These are phyloP conservation scores for Coleophoma eucalyptorum DNA, from an alignment of 2,329 filamentous ascomycete species.

Conservation along the genomic window DNA sequence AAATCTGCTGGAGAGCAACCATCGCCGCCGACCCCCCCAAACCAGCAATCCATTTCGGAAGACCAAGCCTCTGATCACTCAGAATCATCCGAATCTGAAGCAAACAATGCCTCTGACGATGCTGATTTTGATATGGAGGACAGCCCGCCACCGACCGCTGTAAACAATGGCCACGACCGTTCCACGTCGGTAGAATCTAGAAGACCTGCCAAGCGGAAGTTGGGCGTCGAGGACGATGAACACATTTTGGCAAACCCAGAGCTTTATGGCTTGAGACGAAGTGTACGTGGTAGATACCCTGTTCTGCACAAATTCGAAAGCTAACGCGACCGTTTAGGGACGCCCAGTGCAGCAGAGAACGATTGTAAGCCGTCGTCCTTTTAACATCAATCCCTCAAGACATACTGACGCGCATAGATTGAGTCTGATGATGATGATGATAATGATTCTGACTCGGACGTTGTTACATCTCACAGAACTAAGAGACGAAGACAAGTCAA, in stretches of 20 bases:
- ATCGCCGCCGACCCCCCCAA: constrained; percentile 40
- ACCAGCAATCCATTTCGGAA: constrained; percentile 26
- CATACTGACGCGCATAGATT: constrained; percentile 35
- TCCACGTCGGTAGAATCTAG: constrained; percentile 71
- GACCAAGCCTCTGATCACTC: constrained; percentile 23
- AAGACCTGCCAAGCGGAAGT: constrained; percentile 70
- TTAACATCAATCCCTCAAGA: constrained; percentile 2
- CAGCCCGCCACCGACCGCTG: constrained; percentile 45
- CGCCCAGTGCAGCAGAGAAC: constrained; percentile 50
- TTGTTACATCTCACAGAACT: constrained; percentile 50
- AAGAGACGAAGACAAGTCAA: constrained; percentile 68
- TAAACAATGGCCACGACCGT: constrained; percentile 42
- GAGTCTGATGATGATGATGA: constrained; percentile 49
- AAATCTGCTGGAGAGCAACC: constrained; percentile 50
- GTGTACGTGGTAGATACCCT: constrained; percentile 56
- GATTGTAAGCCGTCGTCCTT: constrained; percentile 41
- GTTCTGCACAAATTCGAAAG: constrained; percentile 16
- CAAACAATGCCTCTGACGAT: constrained; percentile 58
- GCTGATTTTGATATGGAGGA: constrained; percentile 74
- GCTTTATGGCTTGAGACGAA: constrained; percentile 89
- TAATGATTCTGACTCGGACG: constrained; percentile 70
- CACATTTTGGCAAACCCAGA: constrained; percentile 90
- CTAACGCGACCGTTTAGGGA: constrained; percentile 32
- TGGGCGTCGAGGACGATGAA: constrained; percentile 67
- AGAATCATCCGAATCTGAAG: constrained; percentile 25